phyloP scores from a whole-genome alignment of 2,329 filamentous ascomycete species.

The Bipolaris victoriae region DNA sequence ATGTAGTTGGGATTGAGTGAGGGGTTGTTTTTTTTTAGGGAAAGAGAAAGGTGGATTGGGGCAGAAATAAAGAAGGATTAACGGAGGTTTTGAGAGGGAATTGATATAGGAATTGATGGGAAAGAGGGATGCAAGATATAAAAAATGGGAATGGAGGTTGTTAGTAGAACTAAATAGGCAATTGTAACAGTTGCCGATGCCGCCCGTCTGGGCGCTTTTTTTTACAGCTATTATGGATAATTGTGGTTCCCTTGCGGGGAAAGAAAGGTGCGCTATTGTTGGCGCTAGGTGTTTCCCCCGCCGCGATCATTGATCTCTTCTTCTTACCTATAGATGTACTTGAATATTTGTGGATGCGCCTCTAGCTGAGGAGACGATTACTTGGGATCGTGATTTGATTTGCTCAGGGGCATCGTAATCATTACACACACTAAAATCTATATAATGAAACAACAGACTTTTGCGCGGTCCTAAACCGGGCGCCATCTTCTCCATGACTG shows the following conservation, averaged over 20 bases:
- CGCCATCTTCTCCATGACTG: slow-evolving; percentile 10
- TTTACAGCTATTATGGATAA: slow-evolving; percentile 12
- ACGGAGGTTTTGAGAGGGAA: too few relatives aligned
- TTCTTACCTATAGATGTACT: neutral
- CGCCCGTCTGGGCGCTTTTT: neutral
- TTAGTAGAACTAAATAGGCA: neutral
- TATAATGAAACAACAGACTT: neutral
- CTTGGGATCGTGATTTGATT: too few relatives aligned
- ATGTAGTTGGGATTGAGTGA: too few relatives aligned
- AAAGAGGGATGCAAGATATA: neutral
- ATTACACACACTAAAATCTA: too few relatives aligned
- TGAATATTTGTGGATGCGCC: too few relatives aligned
- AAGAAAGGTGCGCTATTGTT: slow-evolving; percentile 17
- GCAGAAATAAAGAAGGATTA: too few relatives aligned
- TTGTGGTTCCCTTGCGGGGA: slow-evolving; percentile 17
- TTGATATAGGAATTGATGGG: neutral
- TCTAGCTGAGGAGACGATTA: too few relatives aligned
- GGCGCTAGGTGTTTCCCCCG: slow-evolving; percentile 10
- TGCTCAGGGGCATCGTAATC: too few relatives aligned
- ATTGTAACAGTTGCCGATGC: slow-evolving; percentile 11
- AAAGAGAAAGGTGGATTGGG: neutral
- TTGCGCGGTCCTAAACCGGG: slow-evolving; percentile 7
- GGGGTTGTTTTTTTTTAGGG: neutral
- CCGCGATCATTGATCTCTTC: slow-evolving; percentile 11
- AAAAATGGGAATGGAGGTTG: too few relatives aligned